Conservation (phyloP, 768 basidiomycete genomes). For the Nidula microcarpa region DNA sequence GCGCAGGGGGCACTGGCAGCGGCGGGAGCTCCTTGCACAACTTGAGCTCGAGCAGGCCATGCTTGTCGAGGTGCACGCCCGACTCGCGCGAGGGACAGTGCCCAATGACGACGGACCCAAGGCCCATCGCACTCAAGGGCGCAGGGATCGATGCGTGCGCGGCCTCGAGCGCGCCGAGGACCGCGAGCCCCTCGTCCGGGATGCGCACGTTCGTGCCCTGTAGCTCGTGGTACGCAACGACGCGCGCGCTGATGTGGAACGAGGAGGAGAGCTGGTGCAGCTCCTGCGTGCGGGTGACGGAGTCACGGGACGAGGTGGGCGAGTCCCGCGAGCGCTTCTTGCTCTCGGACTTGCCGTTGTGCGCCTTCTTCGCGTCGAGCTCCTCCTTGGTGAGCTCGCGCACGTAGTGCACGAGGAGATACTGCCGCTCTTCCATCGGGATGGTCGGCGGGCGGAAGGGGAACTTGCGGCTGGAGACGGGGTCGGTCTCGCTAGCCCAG, state of each 20-base stretch:
- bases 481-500: conserved; percentile 77
- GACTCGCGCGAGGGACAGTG: conserved; percentile 56
- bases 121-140: conserved; percentile 23
- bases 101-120: conserved; percentile 42
- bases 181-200: conserved; percentile 65
- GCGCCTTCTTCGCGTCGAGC: conserved; percentile 18
- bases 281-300: conserved; percentile 21
- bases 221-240: conserved; percentile 71
- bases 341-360: conserved; percentile 21
- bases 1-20: background rate
- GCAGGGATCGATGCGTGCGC: conserved; percentile 46
- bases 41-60: conserved; percentile 75
- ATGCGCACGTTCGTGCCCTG: conserved; percentile 71
- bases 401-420: conserved; percentile 80
- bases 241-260: conserved; percentile 74
- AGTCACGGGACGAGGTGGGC: conserved; percentile 33
- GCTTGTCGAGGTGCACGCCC: conserved; percentile 77
- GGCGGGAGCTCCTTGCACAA: conserved; percentile 27
- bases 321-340: conserved; percentile 43
- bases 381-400: conserved; percentile 8
- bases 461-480: conserved; percentile 23
- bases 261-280: conserved; percentile 51
- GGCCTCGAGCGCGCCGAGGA: conserved; percentile 56
- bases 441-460: conserved; percentile 31
- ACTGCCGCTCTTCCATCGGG: conserved; percentile 55